Conservation (phyloP, 1,284 basidiomycete genomes). For the Exobasidium rhododendri region DNA sequence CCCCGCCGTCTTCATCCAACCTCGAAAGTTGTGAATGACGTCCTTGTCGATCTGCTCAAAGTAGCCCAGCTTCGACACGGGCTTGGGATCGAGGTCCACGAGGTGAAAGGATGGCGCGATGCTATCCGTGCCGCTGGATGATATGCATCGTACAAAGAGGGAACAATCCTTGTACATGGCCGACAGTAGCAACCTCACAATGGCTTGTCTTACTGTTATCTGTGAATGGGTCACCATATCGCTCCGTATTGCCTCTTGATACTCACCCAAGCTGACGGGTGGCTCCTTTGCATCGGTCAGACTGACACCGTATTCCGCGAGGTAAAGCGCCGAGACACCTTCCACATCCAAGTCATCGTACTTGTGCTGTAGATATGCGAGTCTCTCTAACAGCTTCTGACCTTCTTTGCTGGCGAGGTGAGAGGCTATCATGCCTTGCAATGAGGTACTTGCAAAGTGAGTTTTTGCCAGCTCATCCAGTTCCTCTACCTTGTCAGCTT, state of each 20-base stretch:
- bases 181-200: conserved; percentile 6
- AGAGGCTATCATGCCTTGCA: neutral
- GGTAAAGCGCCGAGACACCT: neutral
- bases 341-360: conserved; percentile 7
- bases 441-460: neutral
- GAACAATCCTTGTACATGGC: conserved; percentile 10
- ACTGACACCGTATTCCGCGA: neutral
- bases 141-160: conserved; percentile 1
- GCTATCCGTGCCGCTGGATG: neutral
- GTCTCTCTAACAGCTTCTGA: neutral
- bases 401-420: neutral
- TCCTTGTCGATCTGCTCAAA: neutral
- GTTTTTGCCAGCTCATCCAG: neutral
- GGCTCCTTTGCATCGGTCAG: neutral
- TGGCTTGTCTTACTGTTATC: neutral
- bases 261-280: neutral
- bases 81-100: conserved; percentile 9
- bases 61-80: neutral
- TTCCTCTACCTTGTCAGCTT: neutral
- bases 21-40: neutral
- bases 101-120: neutral
- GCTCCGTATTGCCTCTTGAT: neutral
- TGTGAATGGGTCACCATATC: too few relatives aligned
- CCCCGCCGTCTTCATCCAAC: neutral
- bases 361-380: neutral